Base-by-base conservation (phyloP, 257 asterid species). In the Apocynum venetum region DNA sequence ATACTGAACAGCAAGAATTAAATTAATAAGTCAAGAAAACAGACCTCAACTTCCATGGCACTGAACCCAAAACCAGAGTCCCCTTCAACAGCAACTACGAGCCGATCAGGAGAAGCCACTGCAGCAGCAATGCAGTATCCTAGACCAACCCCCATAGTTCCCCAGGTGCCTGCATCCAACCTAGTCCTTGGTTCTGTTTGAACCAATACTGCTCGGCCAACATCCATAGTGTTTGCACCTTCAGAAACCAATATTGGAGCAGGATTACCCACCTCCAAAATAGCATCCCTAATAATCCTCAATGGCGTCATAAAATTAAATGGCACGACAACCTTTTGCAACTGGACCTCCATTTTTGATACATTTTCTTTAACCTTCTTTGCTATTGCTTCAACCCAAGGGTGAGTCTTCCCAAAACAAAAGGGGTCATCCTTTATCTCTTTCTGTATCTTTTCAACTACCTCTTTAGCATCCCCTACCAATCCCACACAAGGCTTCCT, bases 71-170 rank as follows among this genome's bases (percentile, higher is more conserved):
- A 94, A 60, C 98, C 98, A 12, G 98, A 94, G 83, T 94, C 98
- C 72, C 98, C 98, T 87, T 94, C 98, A 67, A 94, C 98, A 74
- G 97, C 98, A 64, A 94, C 98, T 73, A 94, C 97, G 25, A 94
- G 86, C 82, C 97, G 85, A 60, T 84, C 96, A 74, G 97, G 98
- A 1, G 88, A 84, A 8, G 98, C 97, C 77, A 90, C 94, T 0
- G 98, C 97, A 83, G 98, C 98, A 49, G 98, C 98, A 84, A 94
- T 92, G 90, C 98, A 94, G 76, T 94, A 94, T 25, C 98, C 98
- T 53, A 94, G 97, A 55, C 98, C 98, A 70, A 94, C 96, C 51
- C 98, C 98, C 98, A 94, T 94, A 25, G 98, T 94, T 75, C 98
- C 98, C 97, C 97, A 94, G 7, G 98, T 94, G 84, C 98, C 98